A percentile compares a stretch with the other conserved stretches of the same genome.
phyloP scores from a whole-genome alignment of 2,329 filamentous ascomycete genomes.

The Chaetomiaceae sp. region DNA sequence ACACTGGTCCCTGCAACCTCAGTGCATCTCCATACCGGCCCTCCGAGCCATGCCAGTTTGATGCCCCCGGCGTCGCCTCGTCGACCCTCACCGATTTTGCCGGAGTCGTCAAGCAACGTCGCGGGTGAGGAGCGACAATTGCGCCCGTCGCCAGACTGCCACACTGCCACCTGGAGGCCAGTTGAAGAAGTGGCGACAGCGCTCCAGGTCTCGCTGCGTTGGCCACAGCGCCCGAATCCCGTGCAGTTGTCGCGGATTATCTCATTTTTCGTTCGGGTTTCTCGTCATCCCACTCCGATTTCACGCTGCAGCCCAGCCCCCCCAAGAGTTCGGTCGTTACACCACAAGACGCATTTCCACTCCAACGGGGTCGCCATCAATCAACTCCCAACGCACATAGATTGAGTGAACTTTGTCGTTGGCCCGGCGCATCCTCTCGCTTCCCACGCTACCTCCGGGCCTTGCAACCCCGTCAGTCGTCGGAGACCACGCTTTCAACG shows the following conservation, averaged over 20 bases:
- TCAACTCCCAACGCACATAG: no score
- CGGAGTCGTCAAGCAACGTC: constrained; percentile 26
- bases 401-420: no score
- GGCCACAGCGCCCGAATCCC: background rate
- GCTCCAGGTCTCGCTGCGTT: background rate
- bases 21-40: constrained; percentile 15
- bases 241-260: background rate
- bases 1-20: constrained; percentile 20
- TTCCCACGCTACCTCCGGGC: background rate
- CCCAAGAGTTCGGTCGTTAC: constrained; percentile 8
- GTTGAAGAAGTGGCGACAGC: background rate
- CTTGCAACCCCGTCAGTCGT: background rate
- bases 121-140: constrained; percentile 24
- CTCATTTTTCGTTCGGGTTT: constrained; percentile 1
- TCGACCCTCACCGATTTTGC: constrained; percentile 27
- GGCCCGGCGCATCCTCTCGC: background rate
- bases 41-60: constrained; percentile 28
- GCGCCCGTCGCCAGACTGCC: constrained; percentile 16
- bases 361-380: no score
- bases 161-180: background rate
- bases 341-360: constrained; percentile 14
- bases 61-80: constrained; percentile 26
- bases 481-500: constrained; percentile 8
- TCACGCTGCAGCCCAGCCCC: constrained; percentile 15
- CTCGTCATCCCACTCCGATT: constrained; percentile 11